These are phyloP conservation scores for Petrea volubilis DNA, from an alignment of 257 asterid species.

Conservation along the genomic window DNA sequence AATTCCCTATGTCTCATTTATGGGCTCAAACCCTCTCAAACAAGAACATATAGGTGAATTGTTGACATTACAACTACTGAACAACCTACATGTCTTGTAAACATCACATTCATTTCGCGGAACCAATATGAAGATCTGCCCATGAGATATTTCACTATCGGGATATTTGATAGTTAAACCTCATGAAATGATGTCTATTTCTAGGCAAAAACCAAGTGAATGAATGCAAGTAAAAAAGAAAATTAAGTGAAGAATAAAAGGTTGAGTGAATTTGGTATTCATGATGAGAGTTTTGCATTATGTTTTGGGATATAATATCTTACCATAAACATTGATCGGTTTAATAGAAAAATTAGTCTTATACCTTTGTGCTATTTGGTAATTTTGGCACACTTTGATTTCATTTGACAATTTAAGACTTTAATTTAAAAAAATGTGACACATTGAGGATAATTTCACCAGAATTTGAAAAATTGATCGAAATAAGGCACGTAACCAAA, in stretches of 20 bases:
- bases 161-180: slow-evolving; percentile 26
- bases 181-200: slow-evolving; percentile 31
- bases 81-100: slow-evolving; percentile 50
- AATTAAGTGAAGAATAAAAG: not conserved
- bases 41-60: slow-evolving; percentile 42
- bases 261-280: not conserved
- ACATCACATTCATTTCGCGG: slow-evolving; percentile 39
- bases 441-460: too few relatives aligned
- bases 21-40: slow-evolving; percentile 44
- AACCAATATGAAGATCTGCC: slow-evolving; percentile 27
- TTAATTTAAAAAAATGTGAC: too few relatives aligned
- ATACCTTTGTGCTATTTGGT: too few relatives aligned
- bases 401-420: too few relatives aligned
- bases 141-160: slow-evolving; percentile 20
- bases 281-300: not conserved
- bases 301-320: too few relatives aligned
- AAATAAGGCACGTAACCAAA: too few relatives aligned
- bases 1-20: slow-evolving; percentile 41
- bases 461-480: too few relatives aligned
- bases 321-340: too few relatives aligned
- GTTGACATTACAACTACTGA: slow-evolving; percentile 36
- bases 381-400: too few relatives aligned
- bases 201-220: slow-evolving; percentile 9
- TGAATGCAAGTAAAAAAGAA: slow-evolving; percentile 12
- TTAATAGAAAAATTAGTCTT: too few relatives aligned